Base-by-base conservation (phyloP, 768 basidiomycete genomes). In the Hygrophoropsis aurantiaca region DNA sequence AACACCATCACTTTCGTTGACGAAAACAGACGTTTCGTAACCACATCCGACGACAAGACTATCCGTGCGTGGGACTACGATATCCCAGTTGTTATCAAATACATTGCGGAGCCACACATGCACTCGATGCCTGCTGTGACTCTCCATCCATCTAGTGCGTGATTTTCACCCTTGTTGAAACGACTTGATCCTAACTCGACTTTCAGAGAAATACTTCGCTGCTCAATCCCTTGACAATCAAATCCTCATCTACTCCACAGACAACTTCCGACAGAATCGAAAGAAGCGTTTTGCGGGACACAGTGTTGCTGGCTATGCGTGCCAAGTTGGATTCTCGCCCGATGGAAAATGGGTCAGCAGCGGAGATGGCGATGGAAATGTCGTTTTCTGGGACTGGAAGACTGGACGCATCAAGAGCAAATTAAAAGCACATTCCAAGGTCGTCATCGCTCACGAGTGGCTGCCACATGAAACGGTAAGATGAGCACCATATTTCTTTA, bases 381-480 rank as follows among this genome's bases (percentile, higher is more conserved):
- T 99, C 35, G 89, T 97, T 3, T 95, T 97, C 68, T 99, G 97
- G 97, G 97, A 98, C 66, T 99, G 92, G 90, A 98, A 97, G 72
- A 94, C 87, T n/a, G 90, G 94, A 2, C 83, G 91, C 53, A 94
- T 98, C 66, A 91, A 94, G 71, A 92, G 88, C 46, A 76, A 91
- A 32, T 68, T 98, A 46, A 82, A 84, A 53, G 92, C 91, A 3
- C 97, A 98, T 66, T 83, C 80, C 11, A 93, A 97, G 70, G 95
- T 97, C n/a, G 90, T 98, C 42, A 97, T 99, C 58, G 82, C 92
- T 18, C 97, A 99, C 60, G 91, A 91, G 61, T 99, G 97, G 97
- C 70, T 99, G 49, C 97, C 95, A 42, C 94, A 99, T 64, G 97
- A 99, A 65, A 84, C 88, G 36, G 95, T 97, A 63, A 70, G 92